Evolutionary conservation across 2,329 filamentous ascomycete genomes (phyloP).

Genomic region (Hymenoscyphus fructigenus): DNA sequence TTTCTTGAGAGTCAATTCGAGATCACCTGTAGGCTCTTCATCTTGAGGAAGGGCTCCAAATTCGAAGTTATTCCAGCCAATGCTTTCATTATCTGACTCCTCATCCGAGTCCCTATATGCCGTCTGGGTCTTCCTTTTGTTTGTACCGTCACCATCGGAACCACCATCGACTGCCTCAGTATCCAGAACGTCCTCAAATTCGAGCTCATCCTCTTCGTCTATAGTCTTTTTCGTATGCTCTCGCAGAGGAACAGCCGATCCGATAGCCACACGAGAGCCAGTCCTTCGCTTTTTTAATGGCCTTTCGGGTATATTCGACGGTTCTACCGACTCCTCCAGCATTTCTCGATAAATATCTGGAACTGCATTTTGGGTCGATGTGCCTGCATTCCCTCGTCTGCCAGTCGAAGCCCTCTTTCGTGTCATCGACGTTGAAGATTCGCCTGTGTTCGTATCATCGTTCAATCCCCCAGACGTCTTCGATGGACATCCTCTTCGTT

Average conservation of each 20-base stretch:
- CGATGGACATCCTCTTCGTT: conserved; percentile 15
- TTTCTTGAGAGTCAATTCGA: conserved; percentile 37
- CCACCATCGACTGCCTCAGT: neutral
- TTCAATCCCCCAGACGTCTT: conserved; percentile 5
- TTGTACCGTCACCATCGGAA: conserved; percentile 12
- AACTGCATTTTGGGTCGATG: conserved; percentile 28
- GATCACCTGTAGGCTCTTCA: conserved; percentile 30
- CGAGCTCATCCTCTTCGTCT: conserved; percentile 29
- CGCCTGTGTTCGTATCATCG: conserved; percentile 13
- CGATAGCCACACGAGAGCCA: conserved; percentile 16
- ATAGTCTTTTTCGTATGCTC: conserved; percentile 12
- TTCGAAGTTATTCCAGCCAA: conserved; percentile 64
- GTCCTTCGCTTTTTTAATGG: conserved; percentile 40
- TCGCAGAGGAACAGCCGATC: conserved; percentile 17
- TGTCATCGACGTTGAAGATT: neutral
- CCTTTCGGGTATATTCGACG: conserved; percentile 34
- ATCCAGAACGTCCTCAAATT: conserved; percentile 36
- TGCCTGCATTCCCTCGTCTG: conserved; percentile 17
- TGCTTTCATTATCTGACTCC: conserved; percentile 52
- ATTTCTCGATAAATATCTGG: conserved; percentile 47
- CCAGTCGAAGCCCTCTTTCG: conserved; percentile 14
- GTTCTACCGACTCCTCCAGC: conserved; percentile 41
- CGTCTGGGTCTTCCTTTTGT: conserved; percentile 34
- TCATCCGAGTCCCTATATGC: conserved; percentile 52
- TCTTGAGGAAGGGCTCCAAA: conserved; percentile 35